Evolutionary conservation across 495 filamentous ascomycete genomes (phyloP).

Genomic region (Cryomyces minteri): DNA sequence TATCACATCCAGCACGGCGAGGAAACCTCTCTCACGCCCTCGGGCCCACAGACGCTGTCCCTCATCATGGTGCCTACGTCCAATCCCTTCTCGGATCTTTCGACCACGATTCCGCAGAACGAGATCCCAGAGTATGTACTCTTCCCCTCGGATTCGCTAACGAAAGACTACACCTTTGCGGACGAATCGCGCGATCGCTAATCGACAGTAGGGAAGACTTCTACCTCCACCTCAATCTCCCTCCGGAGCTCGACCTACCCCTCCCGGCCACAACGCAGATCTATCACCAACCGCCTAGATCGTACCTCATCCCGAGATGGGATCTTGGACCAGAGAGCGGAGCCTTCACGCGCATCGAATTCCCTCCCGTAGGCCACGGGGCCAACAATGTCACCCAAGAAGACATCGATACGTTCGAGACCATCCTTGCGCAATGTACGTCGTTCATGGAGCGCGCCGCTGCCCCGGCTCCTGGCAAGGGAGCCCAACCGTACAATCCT

Average conservation of each 20-base stretch:
- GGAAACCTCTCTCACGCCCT: slow-evolving; percentile 62
- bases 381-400: slow-evolving; percentile 57
- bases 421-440: slow-evolving; percentile 87
- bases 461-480: slow-evolving; percentile 36
- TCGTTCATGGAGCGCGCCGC: slow-evolving; percentile 62
- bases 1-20: slow-evolving; percentile 80
- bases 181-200: no score
- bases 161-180: no score
- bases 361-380: slow-evolving; percentile 50
- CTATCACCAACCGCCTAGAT: slow-evolving; percentile 75
- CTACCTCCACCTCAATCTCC: slow-evolving; percentile 83
- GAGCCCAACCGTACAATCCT: slow-evolving; percentile 55
- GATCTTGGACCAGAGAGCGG: slow-evolving; percentile 72
- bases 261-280: slow-evolving; percentile 87
- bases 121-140: slow-evolving; percentile 32
- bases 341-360: slow-evolving; percentile 81
- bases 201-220: slow-evolving; percentile 45
- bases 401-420: slow-evolving; percentile 91
- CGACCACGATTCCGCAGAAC: slow-evolving; percentile 32
- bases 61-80: slow-evolving; percentile 85
- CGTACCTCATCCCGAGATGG: slow-evolving; percentile 87
- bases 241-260: slow-evolving; percentile 82
- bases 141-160: no score
- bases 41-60: slow-evolving; percentile 75
- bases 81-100: slow-evolving; percentile 46